Conservation (phyloP, 2,329 filamentous ascomycete genomes). For the Aspergillus felis region DNA sequence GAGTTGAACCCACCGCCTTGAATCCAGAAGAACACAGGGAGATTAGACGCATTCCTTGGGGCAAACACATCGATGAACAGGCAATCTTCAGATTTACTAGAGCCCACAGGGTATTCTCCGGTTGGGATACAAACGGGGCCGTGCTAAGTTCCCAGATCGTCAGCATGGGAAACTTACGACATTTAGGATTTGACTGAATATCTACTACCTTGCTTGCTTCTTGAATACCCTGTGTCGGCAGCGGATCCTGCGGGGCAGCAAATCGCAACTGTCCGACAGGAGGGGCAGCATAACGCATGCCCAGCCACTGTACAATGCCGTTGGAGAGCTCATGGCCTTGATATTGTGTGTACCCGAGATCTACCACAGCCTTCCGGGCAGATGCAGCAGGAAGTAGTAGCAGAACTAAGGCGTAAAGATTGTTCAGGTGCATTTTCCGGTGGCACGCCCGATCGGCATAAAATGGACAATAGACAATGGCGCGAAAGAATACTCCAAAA, state of each 20-base stretch:
- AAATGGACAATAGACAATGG: neutral
- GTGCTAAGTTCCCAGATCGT: slow-evolving; percentile 25
- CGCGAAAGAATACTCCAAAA: neutral
- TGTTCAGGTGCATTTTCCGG: slow-evolving; percentile 1
- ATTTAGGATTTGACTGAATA: neutral
- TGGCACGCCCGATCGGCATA: neutral
- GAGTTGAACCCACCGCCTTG: slow-evolving; percentile 61
- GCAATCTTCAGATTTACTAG: slow-evolving; percentile 45
- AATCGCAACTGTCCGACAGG: slow-evolving; percentile 66
- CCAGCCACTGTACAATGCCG: slow-evolving; percentile 68
- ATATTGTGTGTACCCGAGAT: slow-evolving; percentile 66
- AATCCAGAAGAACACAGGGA: slow-evolving; percentile 63
- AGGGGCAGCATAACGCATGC: slow-evolving; percentile 69
- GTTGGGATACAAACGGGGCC: slow-evolving; percentile 62
- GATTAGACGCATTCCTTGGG: slow-evolving; percentile 39
- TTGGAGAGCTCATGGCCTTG: slow-evolving; percentile 51
- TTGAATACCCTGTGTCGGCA: slow-evolving; percentile 43
- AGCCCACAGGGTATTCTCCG: slow-evolving; percentile 59
- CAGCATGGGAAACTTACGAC: slow-evolving; percentile 1
- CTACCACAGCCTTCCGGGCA: slow-evolving; percentile 43
- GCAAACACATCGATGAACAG: slow-evolving; percentile 42
- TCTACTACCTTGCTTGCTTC: slow-evolving; percentile 54
- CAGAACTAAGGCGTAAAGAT: slow-evolving; percentile 4
- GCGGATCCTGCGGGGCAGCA: slow-evolving; percentile 61
- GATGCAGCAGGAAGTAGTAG: slow-evolving; percentile 16